These are phyloP conservation scores for Diaporthe citriasiana DNA, from an alignment of 2,329 filamentous ascomycete species.

Conservation along the genomic window DNA sequence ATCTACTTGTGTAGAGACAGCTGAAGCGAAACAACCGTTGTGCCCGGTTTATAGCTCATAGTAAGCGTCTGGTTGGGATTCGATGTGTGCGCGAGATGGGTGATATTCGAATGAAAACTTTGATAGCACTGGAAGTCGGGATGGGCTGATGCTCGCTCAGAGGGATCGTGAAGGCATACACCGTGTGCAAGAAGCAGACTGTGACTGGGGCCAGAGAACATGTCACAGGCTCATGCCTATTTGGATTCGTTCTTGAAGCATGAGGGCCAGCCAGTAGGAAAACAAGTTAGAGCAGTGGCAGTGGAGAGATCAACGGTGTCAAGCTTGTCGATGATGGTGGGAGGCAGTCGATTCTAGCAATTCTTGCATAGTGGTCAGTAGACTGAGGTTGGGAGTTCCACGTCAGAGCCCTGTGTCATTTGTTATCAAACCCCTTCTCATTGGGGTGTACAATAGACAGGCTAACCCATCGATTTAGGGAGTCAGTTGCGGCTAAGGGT, in stretches of 20 bases:
- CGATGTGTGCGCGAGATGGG: neutral
- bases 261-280: too few relatives aligned
- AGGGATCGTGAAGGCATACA: too few relatives aligned
- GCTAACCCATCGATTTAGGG: neutral
- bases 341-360: neutral
- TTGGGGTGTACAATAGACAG: neutral
- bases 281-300: too few relatives aligned
- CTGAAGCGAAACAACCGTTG: neutral
- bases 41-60: too few relatives aligned
- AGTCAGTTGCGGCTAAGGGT: neutral
- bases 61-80: rapidly evolving
- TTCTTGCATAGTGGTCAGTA: neutral
- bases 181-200: too few relatives aligned
- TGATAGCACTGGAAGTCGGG: neutral
- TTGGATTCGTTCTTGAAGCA: too few relatives aligned
- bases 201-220: neutral
- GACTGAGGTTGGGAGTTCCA: neutral
- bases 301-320: neutral
- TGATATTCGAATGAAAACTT: neutral
- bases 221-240: too few relatives aligned
- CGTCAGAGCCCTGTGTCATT: neutral
- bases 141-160: neutral
- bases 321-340: neutral
- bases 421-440: neutral
- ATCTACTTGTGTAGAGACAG: neutral